phyloP scores from a whole-genome alignment of 2,329 filamentous ascomycete genomes.

The Allantophomopsis lycopodina region DNA sequence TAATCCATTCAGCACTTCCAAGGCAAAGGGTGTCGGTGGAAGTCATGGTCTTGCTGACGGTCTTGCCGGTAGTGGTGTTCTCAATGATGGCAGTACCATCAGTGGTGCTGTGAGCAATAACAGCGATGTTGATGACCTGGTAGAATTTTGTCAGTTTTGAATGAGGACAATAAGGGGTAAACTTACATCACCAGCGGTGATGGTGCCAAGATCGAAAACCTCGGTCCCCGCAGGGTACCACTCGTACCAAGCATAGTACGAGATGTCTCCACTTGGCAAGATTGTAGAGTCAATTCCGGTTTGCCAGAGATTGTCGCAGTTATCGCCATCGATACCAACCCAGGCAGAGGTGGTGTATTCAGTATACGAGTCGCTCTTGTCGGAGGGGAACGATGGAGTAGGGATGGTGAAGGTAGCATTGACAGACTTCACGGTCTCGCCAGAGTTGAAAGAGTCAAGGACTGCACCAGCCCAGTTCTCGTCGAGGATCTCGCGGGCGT shows the following conservation, averaged over 20 bases:
- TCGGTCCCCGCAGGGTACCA: too few relatives aligned
- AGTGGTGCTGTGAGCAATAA: neutral
- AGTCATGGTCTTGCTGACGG: neutral
- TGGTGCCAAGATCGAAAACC: too few relatives aligned
- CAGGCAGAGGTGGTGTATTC: neutral
- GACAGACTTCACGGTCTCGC: neutral
- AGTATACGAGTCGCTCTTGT: neutral
- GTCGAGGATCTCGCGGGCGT: neutral
- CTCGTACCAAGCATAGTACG: too few relatives aligned
- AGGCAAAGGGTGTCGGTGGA: neutral
- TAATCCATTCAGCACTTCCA: neutral
- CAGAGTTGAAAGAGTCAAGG: neutral
- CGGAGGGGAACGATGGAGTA: neutral
- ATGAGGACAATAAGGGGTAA: too few relatives aligned
- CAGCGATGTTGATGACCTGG: neutral
- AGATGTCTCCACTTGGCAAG: too few relatives aligned
- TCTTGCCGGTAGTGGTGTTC: conserved; percentile 1
- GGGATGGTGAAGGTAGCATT: neutral
- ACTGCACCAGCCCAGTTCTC: neutral
- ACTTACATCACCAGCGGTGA: too few relatives aligned
- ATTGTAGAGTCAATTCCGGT: too few relatives aligned
- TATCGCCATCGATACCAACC: neutral
- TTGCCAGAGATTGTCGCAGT: too few relatives aligned
- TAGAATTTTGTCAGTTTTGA: neutral
- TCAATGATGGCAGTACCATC: neutral